Evolutionary conservation across 805 yeast species (phyloP), one percentile per base, ranked within the genome.

Genomic region (Hanseniaspora meyeri): DNA sequence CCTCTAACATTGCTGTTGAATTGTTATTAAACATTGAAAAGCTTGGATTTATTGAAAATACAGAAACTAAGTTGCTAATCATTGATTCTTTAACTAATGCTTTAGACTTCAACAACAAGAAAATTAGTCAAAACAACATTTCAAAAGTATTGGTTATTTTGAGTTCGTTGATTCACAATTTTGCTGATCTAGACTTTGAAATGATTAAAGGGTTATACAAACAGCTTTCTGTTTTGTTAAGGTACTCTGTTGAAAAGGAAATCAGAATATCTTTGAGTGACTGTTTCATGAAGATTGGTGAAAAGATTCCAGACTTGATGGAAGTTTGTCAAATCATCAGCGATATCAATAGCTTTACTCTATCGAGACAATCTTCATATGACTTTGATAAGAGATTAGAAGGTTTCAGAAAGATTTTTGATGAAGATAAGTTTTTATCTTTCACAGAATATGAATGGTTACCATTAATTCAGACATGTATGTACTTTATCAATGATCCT

Each of bases 331-430:
- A 64, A 0, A 66, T 88, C n/a, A 65, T 87, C 14, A 69, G 69
- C 1, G 88, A 81, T 40, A 70, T 91, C 59, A 90, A 93, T 65
- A 73, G 96, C 0, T 86, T 74, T 63, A 79, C 89, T 0, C 64
- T 66, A 1, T 77, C 70, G 38, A 75, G 87, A 54, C 70, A 88
- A 57, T 82, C 80, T 36, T 89, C 85, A 60, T 82, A 85, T 45
- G 95, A 93, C 68, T 91, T 83, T 66, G 91, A 82, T 58, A 77
- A 77, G 55, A 76, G 95, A 59, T 71, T 91, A 48, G 72, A 74
- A 4, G 87, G 91, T 0, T 91, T 79, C 66, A 78, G 80, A 55
- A 65, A 63, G 17, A 39, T 50, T 20, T 73, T 91, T 52, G 85
- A 81, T 62, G 93, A 87, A 59, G 67, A 66, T 0, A 61, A 70